phyloP scores from a whole-genome alignment of 306 rosid genomes.

The Acacia melanoxylon region DNA sequence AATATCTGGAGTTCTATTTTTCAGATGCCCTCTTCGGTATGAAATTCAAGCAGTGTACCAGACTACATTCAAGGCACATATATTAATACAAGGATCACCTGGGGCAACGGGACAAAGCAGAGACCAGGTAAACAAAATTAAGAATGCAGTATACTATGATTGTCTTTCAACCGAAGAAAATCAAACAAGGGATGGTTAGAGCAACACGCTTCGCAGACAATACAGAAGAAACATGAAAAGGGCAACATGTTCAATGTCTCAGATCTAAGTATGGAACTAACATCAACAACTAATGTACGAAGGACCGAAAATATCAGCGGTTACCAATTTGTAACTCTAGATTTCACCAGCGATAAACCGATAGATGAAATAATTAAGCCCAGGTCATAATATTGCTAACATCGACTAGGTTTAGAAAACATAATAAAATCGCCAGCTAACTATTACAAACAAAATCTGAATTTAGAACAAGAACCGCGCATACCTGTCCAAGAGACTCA shows the following conservation, averaged over 20 bases:
- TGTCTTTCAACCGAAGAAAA: not conserved
- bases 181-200: not conserved
- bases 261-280: not conserved
- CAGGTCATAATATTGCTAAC: not conserved
- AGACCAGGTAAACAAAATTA: not conserved
- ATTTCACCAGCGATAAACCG: not conserved
- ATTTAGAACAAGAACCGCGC: not conserved
- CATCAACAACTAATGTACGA: not conserved
- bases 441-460: too few species aligned
- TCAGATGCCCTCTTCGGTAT: not conserved
- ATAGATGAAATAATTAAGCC: not conserved
- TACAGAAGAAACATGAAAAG: not conserved
- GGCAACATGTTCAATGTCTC: not conserved
- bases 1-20: not conserved
- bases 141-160: not conserved
- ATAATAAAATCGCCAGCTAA: not conserved
- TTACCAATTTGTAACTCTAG: not conserved
- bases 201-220: not conserved
- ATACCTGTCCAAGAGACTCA: slow-evolving; percentile 67
- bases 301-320: not conserved
- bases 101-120: not conserved
- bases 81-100: not conserved
- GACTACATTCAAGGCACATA: not conserved
- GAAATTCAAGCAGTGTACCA: not conserved
- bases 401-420: not conserved